Evolutionary conservation across 768 basidiomycete genomes (phyloP), one percentile per base, ranked within the genome.

Genomic region (Boletus sp.): DNA sequence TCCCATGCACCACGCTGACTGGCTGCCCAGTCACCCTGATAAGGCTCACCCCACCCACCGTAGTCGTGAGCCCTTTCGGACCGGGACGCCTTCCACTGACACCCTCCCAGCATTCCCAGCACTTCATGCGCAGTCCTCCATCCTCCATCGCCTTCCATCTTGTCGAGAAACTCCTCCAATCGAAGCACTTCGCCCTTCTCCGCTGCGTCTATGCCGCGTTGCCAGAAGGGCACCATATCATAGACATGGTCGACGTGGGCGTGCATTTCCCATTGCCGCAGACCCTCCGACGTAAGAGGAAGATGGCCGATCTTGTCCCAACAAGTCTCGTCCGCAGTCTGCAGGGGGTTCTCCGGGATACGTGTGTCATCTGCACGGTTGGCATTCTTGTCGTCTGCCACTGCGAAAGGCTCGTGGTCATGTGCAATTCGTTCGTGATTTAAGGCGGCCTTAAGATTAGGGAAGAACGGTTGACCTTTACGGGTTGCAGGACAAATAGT

Each of bases 191-290:
- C 73, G 5, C 78, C 81, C 15, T 72, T 71, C 69, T 76, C 73
- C 20, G 79, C 82, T 2, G 79, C 81, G 47, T 75, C 71, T 6
- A 84, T 70, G 0, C 77, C 80, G 12, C 75, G 67, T 44, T 75
- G 73, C 83, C 83, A 85, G 66, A 83, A 84, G 4, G 78, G 78
- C 35, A 85, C 76, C 60, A 82, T 61, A 63, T 82, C 80, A 37
- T 70, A 68, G 24, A 81, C 74, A 11, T 78, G 73, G 57, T 83
- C 81, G n/a, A 82, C 75, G 47, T 72, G 75, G 6, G 62, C 60
- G 29, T 71, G 63, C 65, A 68, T 68, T 29, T 65, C 69, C 67
- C 65, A 67, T 40, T 64, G 59, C 3, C 64, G 64, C 7, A 72
- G 63, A 8, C 66, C 65, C 35, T 67, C 70, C 60, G 58, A 64